Evolutionary conservation across 306 rosid species (phyloP).

Genomic region (Quercus mongolica): DNA sequence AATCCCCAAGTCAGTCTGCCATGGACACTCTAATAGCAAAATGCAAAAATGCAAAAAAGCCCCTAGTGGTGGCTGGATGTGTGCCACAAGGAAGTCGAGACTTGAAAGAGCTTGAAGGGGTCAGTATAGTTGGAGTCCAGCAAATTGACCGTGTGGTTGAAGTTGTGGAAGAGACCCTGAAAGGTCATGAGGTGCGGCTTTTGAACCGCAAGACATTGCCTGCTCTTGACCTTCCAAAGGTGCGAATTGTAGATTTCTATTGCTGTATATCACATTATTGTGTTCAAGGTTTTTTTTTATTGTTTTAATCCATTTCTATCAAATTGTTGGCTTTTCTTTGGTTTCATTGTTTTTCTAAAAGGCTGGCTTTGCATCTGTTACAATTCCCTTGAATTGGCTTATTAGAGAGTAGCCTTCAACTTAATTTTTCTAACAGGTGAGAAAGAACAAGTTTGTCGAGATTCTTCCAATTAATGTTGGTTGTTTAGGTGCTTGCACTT

Average conservation of each 20-base stretch:
- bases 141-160: slow-evolving; percentile 98
- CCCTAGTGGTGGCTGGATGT: slow-evolving; percentile 95
- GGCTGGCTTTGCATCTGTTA: slow-evolving; percentile 1
- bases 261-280: not conserved
- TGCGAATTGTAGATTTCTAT: slow-evolving; percentile 19
- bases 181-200: slow-evolving; percentile 95
- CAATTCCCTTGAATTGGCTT: not conserved
- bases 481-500: slow-evolving; percentile 98
- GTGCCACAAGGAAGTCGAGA: slow-evolving; percentile 97
- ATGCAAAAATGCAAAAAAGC: slow-evolving; percentile 78
- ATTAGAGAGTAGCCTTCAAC: slow-evolving; percentile 1
- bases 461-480: slow-evolving; percentile 99
- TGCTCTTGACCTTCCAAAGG: slow-evolving; percentile 98
- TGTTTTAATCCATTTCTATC: not conserved
- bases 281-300: not conserved
- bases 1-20: slow-evolving; percentile 95
- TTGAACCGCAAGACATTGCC: slow-evolving; percentile 85
- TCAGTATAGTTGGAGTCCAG: slow-evolving; percentile 97
- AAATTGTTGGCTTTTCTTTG: not conserved
- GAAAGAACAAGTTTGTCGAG: slow-evolving; percentile 92
- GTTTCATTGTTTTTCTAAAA: not conserved
- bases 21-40: slow-evolving; percentile 88
- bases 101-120: slow-evolving; percentile 78
- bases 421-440: slow-evolving; percentile 54
- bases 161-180: slow-evolving; percentile 93